Evolutionary conservation across 495 filamentous ascomycete species (phyloP).

Genomic region (Corynascus novoguineensis): DNA sequence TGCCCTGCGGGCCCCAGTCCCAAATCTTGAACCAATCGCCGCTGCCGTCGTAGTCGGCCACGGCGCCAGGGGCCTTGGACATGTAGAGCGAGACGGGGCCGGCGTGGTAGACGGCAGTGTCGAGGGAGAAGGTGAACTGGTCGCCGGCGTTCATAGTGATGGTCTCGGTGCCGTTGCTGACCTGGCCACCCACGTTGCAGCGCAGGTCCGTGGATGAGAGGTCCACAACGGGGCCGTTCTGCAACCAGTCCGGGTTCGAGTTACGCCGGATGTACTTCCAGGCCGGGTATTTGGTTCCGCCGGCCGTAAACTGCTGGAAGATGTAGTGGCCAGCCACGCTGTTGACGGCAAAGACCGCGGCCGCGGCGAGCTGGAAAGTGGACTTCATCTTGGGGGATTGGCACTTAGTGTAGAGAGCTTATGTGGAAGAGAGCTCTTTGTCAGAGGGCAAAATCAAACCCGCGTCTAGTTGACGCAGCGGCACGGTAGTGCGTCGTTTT

Average conservation of each 20-base stretch:
- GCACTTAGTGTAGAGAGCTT: neutral
- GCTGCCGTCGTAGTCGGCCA: slow-evolving; percentile 42
- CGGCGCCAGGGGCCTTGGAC: slow-evolving; percentile 44
- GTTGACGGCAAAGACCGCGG: slow-evolving; percentile 27
- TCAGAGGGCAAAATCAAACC: neutral
- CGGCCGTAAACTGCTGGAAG: slow-evolving; percentile 46
- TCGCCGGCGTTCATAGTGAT: slow-evolving; percentile 47
- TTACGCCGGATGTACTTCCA: slow-evolving; percentile 52
- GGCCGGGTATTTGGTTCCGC: slow-evolving; percentile 35
- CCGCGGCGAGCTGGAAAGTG: slow-evolving; percentile 24
- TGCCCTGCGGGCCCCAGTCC: slow-evolving; percentile 34
- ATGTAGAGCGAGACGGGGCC: slow-evolving; percentile 45
- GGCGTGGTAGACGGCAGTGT: slow-evolving; percentile 52
- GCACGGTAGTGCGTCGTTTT: slow-evolving; percentile 13
- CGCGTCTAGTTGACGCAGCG: neutral
- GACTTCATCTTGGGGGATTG: slow-evolving; percentile 31
- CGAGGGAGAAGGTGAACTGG: slow-evolving; percentile 46
- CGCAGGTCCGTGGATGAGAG: slow-evolving; percentile 49
- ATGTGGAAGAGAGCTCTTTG: neutral
- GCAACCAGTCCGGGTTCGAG: slow-evolving; percentile 40
- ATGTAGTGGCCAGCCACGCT: slow-evolving; percentile 40
- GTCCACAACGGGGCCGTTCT: slow-evolving; percentile 54
- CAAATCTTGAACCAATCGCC: slow-evolving; percentile 50
- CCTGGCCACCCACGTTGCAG: slow-evolving; percentile 52
- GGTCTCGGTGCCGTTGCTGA: slow-evolving; percentile 43